These are phyloP conservation scores for Fomitopsis schrenkii DNA, from an alignment of 1,284 basidiomycete species.

Conservation along the genomic window DNA sequence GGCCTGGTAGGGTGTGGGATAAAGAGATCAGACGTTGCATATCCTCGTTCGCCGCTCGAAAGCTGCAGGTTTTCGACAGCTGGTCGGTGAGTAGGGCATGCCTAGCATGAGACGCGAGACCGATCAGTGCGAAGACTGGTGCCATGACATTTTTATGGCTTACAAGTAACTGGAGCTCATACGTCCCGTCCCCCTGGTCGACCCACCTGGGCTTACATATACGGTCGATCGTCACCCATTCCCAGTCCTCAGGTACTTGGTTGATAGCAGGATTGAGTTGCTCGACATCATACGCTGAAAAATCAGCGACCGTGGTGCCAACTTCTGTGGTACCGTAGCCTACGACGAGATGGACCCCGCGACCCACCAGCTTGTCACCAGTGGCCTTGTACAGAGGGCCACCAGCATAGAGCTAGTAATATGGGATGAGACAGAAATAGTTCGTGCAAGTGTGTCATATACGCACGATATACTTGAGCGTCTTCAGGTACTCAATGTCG, in stretches of 20 bases:
- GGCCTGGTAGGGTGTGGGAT: slow-evolving; percentile 36
- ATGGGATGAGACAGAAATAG: neutral
- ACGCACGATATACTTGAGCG: slow-evolving; percentile 13
- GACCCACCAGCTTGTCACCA: slow-evolving; percentile 22
- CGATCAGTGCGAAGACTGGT: neutral
- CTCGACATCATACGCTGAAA: slow-evolving; percentile 6
- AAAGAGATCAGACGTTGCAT: slow-evolving; percentile 34
- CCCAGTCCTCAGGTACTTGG: slow-evolving; percentile 23
- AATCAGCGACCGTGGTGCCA: slow-evolving; percentile 5
- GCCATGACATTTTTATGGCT: neutral
- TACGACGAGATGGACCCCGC: slow-evolving; percentile 21
- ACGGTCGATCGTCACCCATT: slow-evolving; percentile 23
- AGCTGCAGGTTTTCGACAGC: slow-evolving; percentile 22
- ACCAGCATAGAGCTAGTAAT: slow-evolving; percentile 21
- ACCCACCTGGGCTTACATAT: slow-evolving; percentile 22
- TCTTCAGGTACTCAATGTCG: slow-evolving; percentile 10
- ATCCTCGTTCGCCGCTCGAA: slow-evolving; percentile 16
- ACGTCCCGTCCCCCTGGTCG: slow-evolving; percentile 26
- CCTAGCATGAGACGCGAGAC: slow-evolving; percentile 6
- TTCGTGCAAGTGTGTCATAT: neutral
- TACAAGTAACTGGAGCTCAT: slow-evolving; percentile 31
- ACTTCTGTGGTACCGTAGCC: slow-evolving; percentile 18
- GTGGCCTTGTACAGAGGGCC: slow-evolving; percentile 24
- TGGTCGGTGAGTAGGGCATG: slow-evolving; percentile 14
- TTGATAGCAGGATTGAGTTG: neutral